Base-by-base conservation (phyloP, 495 filamentous ascomycete species). In the Penicillium cinerascens region DNA sequence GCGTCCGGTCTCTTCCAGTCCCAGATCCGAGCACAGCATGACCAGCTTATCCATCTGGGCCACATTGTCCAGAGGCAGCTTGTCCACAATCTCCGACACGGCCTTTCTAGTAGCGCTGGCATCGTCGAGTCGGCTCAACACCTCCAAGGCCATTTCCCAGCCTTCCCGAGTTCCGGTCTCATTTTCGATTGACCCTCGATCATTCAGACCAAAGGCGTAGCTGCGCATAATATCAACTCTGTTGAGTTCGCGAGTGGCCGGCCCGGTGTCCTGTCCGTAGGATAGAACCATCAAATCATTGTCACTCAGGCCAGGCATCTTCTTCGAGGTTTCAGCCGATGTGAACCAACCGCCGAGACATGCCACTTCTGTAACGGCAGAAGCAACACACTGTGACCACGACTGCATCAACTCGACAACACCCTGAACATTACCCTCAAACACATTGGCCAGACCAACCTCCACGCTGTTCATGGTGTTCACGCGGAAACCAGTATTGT, bases 131-230 rank as follows among this genome's bases (percentile, higher is more conserved):
- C 92, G 80, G 35, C 82, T 83, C 26, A 95, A 70, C 13, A 93
- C 77, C 40, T 88, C 81, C 47, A 96, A 79, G 0, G 89, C 85
- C 51, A 96, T 68, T 67, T 97, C 87, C 92, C 92, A 97, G 10
- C 91, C 91, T 47, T 88, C 84, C 13, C 80, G 72, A 39, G 59
- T 48, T 9, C 69, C 63, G 46, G 71, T 68, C 47, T 68, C 60
- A 47, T 69, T 63, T 42, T 71, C 59, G 36, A 78, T 58, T 6
- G 55, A 60, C 6, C 77, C 71, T 44, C 78, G 78, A 6, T 67
- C 61, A 51, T 74, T 72, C 13, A 87, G 56, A 1, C 67, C 66
- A 13, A 74, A 68, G 1, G 90, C 87, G 70, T 95, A 96, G 36
- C 78, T 73, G n/a, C 79, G 77, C 8, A 95, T 72, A 15, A 91